Evolutionary conservation across 2,329 filamentous ascomycete species (phyloP).

Genomic region (Cladosporium sp.): DNA sequence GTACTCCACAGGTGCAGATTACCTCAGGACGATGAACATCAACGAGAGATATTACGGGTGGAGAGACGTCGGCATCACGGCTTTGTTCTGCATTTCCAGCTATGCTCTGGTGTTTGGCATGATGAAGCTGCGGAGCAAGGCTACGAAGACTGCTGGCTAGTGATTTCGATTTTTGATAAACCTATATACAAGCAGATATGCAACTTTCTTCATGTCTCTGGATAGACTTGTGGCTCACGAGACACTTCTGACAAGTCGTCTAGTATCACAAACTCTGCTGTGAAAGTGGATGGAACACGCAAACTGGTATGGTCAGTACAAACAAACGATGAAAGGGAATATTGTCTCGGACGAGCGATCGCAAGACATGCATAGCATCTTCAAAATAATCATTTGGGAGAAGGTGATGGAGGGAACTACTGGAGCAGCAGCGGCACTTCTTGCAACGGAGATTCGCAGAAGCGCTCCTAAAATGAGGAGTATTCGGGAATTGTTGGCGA

Average conservation of each 20-base stretch:
- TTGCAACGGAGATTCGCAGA: neutral
- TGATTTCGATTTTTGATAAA: neutral
- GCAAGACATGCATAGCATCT: neutral
- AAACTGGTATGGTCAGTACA: neutral
- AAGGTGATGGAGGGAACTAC: neutral
- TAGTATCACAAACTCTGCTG: neutral
- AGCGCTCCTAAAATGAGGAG: neutral
- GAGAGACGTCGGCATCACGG: slow-evolving; percentile 63
- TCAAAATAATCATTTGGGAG: neutral
- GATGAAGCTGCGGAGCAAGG: slow-evolving; percentile 36
- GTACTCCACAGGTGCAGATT: slow-evolving; percentile 60
- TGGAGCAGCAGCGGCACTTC: neutral
- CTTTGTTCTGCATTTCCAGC: slow-evolving; percentile 45
- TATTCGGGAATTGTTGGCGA: neutral
- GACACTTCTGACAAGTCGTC: neutral
- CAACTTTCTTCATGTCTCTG: neutral
- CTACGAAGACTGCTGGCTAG: slow-evolving; percentile 11
- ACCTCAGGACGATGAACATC: slow-evolving; percentile 60
- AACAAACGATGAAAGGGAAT: neutral
- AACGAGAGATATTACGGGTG: slow-evolving; percentile 64
- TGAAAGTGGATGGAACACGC: neutral
- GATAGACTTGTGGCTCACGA: too few relatives aligned
- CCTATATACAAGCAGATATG: neutral
- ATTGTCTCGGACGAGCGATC: neutral
- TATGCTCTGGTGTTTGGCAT: slow-evolving; percentile 22